These are phyloP conservation scores for Apophysomyces trapeziformis DNA, from an alignment of 371 early-diverging fungal species.

Conservation along the genomic window DNA sequence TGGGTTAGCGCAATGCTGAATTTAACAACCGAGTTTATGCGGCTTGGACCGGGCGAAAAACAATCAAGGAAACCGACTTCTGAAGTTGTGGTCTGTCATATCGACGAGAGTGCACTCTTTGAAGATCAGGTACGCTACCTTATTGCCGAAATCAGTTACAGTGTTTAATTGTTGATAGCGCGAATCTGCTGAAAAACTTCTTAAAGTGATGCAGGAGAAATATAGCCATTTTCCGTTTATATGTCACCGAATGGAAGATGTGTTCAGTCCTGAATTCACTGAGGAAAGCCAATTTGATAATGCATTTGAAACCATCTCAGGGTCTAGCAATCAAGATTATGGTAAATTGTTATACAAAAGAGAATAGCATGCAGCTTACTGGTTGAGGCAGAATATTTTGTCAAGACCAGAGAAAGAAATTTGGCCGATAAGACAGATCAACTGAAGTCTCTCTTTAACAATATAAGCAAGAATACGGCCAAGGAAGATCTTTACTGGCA, in stretches of 20 bases:
- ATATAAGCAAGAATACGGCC: constrained; percentile 54
- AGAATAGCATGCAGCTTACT: neutral
- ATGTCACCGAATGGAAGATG: constrained; percentile 34
- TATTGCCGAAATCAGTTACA: neutral
- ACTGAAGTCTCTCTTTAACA: constrained; percentile 31
- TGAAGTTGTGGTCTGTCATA: constrained; percentile 68
- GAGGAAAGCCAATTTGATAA: constrained; percentile 23
- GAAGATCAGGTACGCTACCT: constrained; percentile 27
- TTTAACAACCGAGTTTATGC: constrained; percentile 63
- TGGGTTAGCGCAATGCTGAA: constrained; percentile 58
- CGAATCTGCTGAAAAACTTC: constrained; percentile 26
- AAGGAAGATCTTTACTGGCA: constrained; percentile 65
- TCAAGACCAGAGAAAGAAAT: constrained; percentile 19
- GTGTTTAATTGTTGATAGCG: neutral
- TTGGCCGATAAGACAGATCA: constrained; percentile 11
- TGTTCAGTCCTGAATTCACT: constrained; percentile 34
- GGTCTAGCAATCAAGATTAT: constrained; percentile 29
- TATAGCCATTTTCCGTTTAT: constrained; percentile 33
- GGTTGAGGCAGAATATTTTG: constrained; percentile 27
- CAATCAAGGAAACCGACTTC: constrained; percentile 59
- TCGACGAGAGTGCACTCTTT: constrained; percentile 74
- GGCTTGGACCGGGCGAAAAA: constrained; percentile 48
- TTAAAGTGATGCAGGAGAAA: constrained; percentile 34
- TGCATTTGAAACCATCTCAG: constrained; percentile 25
- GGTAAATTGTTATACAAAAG: constrained; percentile 12